Evolutionary conservation across 345 rosid genomes (phyloP).

Genomic region (Eucalyptus camaldulensis): DNA sequence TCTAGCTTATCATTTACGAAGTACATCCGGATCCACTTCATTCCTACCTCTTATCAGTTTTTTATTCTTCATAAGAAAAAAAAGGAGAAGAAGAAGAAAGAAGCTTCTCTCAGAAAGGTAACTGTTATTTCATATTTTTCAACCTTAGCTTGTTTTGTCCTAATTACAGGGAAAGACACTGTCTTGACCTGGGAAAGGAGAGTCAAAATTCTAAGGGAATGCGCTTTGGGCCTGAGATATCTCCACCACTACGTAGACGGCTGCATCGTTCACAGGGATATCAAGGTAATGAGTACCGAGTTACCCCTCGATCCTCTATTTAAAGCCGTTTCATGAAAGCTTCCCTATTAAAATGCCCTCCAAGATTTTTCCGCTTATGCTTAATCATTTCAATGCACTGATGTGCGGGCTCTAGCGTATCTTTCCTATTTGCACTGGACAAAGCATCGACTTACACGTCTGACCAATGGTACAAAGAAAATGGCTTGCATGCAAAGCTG

Average conservation of each 20-base stretch:
- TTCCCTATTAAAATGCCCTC: background rate
- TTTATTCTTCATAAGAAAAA: background rate
- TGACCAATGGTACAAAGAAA: background rate
- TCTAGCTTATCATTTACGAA: constrained; percentile 41
- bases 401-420: background rate
- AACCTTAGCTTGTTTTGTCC: background rate
- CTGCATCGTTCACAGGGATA: constrained; percentile 63
- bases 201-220: constrained; percentile 41
- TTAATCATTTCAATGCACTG: background rate
- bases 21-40: constrained; percentile 5
- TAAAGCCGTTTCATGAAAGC: background rate
- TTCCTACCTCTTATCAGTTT: background rate
- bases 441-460: background rate
- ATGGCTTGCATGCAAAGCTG: background rate
- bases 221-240: constrained; percentile 39
- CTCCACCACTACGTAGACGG: constrained; percentile 53
- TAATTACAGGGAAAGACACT: constrained; percentile 27
- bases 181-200: constrained; percentile 46
- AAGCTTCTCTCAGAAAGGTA: background rate
- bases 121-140: background rate
- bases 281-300: constrained; percentile 25
- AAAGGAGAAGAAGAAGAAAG: background rate
- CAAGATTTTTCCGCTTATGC: background rate
- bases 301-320: background rate
- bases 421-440: background rate